phyloP scores from a whole-genome alignment of 2,329 filamentous ascomycete genomes.

The Colletotrichum agaves region DNA sequence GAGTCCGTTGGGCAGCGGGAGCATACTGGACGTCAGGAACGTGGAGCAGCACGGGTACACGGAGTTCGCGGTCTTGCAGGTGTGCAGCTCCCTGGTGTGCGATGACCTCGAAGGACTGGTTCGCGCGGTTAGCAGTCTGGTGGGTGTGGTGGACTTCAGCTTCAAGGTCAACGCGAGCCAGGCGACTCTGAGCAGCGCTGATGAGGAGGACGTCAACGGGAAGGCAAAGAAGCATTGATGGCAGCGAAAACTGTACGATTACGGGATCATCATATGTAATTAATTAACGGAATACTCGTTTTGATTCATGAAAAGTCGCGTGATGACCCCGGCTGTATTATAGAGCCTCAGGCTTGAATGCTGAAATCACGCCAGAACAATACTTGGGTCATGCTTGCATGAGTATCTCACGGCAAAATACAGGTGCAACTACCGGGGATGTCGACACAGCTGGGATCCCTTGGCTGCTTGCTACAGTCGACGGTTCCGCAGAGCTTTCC shows the following conservation, averaged over 20 bases:
- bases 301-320: neutral
- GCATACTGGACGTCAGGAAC: constrained; percentile 44
- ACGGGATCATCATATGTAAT: neutral
- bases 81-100: constrained; percentile 75
- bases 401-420: neutral
- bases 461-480: neutral
- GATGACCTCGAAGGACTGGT: constrained; percentile 75
- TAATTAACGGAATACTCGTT: neutral
- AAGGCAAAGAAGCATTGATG: constrained; percentile 16
- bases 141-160: constrained; percentile 81
- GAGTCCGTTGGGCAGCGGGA: constrained; percentile 23
- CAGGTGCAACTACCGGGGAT: neutral
- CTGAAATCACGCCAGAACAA: neutral
- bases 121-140: constrained; percentile 70
- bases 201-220: constrained; percentile 2
- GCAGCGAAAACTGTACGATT: no score
- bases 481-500: neutral
- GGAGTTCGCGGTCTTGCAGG: constrained; percentile 79
- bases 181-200: constrained; percentile 8
- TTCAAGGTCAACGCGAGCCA: constrained; percentile 61
- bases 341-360: no score
- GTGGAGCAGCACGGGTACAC: constrained; percentile 78
- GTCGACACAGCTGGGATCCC: neutral
- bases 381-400: neutral
- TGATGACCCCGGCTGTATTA: no score